Evolutionary conservation across 2,329 filamentous ascomycete genomes (phyloP).

Genomic region (Didymella pinodella): DNA sequence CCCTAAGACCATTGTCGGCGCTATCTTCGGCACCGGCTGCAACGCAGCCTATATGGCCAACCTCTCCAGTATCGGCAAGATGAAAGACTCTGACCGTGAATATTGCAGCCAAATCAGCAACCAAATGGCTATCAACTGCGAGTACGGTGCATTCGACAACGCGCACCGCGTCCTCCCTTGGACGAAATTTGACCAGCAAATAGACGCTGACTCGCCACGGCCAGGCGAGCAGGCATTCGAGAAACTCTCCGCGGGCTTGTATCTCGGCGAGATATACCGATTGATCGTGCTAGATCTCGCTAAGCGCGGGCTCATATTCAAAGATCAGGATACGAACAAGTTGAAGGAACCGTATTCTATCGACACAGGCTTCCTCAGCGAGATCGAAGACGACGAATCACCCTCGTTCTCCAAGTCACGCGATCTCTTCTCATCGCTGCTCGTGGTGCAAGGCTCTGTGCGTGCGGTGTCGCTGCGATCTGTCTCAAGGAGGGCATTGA

Average conservation of each 20-base stretch:
- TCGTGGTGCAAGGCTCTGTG: constrained; percentile 48
- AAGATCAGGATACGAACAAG: constrained; percentile 75
- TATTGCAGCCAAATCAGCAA: constrained; percentile 4
- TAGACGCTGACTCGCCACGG: constrained; percentile 55
- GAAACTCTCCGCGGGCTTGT: constrained; percentile 57
- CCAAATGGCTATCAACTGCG: constrained; percentile 91
- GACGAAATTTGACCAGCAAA: constrained; percentile 68
- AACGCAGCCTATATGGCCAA: constrained; percentile 95
- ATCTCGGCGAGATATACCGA: constrained; percentile 57
- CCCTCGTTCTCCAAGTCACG: constrained; percentile 29
- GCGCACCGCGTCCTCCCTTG: constrained; percentile 86
- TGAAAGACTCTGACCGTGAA: constrained; percentile 48
- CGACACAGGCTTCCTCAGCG: constrained; percentile 87
- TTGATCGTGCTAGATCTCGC: constrained; percentile 61
- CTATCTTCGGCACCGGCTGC: constrained; percentile 92
- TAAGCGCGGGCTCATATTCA: constrained; percentile 78
- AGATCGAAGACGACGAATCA: constrained; percentile 73
- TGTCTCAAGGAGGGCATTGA: constrained; percentile 44
- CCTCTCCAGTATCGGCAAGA: constrained; percentile 81
- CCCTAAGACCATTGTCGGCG: constrained; percentile 82
- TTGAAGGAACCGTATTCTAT: constrained; percentile 83
- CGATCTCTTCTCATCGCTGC: constrained; percentile 30
- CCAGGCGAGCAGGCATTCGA: constrained; percentile 57
- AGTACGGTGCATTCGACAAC: constrained; percentile 97
- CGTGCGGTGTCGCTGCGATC: constrained; percentile 51